phyloP scores from a whole-genome alignment of 768 basidiomycete species.

The Clathrus columnatus region DNA sequence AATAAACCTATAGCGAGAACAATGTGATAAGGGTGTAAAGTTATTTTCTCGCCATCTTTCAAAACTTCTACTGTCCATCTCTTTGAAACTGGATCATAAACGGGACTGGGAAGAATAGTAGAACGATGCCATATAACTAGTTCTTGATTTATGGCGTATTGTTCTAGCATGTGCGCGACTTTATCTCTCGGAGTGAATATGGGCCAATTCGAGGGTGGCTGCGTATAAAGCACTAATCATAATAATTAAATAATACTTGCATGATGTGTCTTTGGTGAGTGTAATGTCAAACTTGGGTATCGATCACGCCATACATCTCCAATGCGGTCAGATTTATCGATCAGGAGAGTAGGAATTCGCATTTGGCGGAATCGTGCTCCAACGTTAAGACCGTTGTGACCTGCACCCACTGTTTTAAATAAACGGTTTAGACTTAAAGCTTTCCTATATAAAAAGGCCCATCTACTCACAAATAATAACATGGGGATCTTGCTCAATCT shows the following conservation, averaged over 20 bases:
- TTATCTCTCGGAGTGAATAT: slow-evolving; percentile 33
- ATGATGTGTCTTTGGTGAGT: slow-evolving; percentile 21
- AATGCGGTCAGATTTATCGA: slow-evolving; percentile 27
- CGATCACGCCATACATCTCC: slow-evolving; percentile 38
- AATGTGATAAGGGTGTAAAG: slow-evolving; percentile 31
- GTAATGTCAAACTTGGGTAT: slow-evolving; percentile 34
- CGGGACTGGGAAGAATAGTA: slow-evolving; percentile 23
- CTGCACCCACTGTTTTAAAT: slow-evolving; percentile 32
- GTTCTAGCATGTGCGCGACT: slow-evolving; percentile 36
- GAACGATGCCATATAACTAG: slow-evolving; percentile 36
- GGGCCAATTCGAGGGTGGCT: slow-evolving; percentile 33
- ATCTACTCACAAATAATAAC: slow-evolving; percentile 16
- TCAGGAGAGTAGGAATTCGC: slow-evolving; percentile 29
- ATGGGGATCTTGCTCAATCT: slow-evolving; percentile 16
- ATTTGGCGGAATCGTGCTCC: slow-evolving; percentile 36
- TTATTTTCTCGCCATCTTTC: slow-evolving; percentile 21
- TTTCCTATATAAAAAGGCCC: not conserved
- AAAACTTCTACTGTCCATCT: slow-evolving; percentile 29
- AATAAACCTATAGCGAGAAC: slow-evolving; percentile 31
- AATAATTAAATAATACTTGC: too few relatives aligned
- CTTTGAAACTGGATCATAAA: slow-evolving; percentile 24
- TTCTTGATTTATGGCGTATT: slow-evolving; percentile 33
- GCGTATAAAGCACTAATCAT: slow-evolving; percentile 30
- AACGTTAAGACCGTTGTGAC: slow-evolving; percentile 34
- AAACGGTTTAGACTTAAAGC: not conserved